A percentile compares a stretch with the other conserved stretches of the same genome.
Conservation (phyloP, 2,329 filamentous ascomycete species). For the Colletotrichum tropicicola region DNA sequence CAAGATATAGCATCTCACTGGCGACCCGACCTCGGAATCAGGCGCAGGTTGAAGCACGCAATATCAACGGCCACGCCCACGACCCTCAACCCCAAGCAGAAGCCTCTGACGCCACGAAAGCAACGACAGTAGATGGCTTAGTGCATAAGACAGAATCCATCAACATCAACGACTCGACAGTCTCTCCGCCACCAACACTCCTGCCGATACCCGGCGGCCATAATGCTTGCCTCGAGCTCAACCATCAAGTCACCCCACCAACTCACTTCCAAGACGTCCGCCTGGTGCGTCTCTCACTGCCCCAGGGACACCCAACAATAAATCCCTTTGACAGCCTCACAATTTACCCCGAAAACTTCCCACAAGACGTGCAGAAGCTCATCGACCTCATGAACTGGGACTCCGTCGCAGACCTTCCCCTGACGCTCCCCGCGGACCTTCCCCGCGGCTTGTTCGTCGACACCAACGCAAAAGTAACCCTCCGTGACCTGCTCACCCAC, state of each 20-base stretch:
- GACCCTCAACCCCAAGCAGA: neutral
- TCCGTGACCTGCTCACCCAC: constrained; percentile 81
- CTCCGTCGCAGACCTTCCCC: constrained; percentile 72
- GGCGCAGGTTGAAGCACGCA: constrained; percentile 30
- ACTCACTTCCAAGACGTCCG: constrained; percentile 96
- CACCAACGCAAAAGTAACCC: constrained; percentile 56
- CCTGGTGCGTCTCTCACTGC: constrained; percentile 51
- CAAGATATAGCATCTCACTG: constrained; percentile 72
- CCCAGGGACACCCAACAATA: constrained; percentile 40
- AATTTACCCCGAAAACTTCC: constrained; percentile 89
- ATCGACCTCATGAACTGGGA: constrained; percentile 84
- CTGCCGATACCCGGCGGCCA: constrained; percentile 68
- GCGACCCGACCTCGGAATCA: neutral
- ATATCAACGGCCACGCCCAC: neutral
- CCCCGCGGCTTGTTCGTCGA: constrained; percentile 47
- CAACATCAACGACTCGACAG: neutral
- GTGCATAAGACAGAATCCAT: neutral
- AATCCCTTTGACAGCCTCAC: constrained; percentile 83
- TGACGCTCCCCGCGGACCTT: constrained; percentile 46
- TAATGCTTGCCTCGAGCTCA: constrained; percentile 68
- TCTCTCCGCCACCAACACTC: constrained; percentile 34
- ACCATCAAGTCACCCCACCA: constrained; percentile 76
- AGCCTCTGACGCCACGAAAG: neutral
- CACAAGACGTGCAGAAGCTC: constrained; percentile 80
- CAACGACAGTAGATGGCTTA: neutral